Base-by-base conservation (phyloP, 2,329 filamentous ascomycete species). In the Plenodomus tracheiphilus region DNA sequence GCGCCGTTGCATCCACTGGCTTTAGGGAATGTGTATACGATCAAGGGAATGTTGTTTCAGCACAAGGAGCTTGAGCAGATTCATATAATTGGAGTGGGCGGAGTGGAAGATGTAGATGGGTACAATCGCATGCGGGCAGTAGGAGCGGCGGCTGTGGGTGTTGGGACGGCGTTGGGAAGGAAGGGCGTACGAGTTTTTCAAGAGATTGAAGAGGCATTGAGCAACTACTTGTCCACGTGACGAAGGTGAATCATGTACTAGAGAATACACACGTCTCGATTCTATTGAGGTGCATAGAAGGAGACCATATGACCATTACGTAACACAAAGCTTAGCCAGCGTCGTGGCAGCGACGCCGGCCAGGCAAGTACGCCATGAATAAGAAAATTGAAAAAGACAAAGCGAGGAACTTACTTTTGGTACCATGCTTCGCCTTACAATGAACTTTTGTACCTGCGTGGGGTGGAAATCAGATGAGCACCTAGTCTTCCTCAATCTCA, bases 401-500 rank as follows among this genome's bases (percentile, higher is more conserved):
- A 21, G 18, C 20, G 38, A 41, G 38, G 37, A 39, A 54, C 49
- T 54, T 49, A 49, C 49, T 44, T 41, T 21, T 45, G 25, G n/a
- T 32, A 6, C 28, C 13, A 32, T 32, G 28, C 28, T 32, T 11
- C 15, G 28, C 28, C 28, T 32, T 15, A 11, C 28, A 32, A 15
- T 11, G 13, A 32, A 15, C 4, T 32, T 7, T 15, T 15, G 28
- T 15, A 32, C 22, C 22, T 25, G 28, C 28, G 28, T 32, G 28
- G 13, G 13, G 28, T 10, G 15, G 28, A 32, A 8, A 32, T 32
- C 28, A 32, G 28, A 32, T 32, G 28, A 41, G 51, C 41, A 46
- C 44, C 59, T 76, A 78, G 50, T 77, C 73, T 78, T 97, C 92
- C 74, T 96, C 94, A 63, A 99, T 97, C 77, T 99, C 94, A 43